Percentiles rank a stretch among this genome's conserved stretches.
These are phyloP conservation scores for Clitopilus passeckerianus DNA, from an alignment of 768 basidiomycete species.

Conservation along the genomic window DNA sequence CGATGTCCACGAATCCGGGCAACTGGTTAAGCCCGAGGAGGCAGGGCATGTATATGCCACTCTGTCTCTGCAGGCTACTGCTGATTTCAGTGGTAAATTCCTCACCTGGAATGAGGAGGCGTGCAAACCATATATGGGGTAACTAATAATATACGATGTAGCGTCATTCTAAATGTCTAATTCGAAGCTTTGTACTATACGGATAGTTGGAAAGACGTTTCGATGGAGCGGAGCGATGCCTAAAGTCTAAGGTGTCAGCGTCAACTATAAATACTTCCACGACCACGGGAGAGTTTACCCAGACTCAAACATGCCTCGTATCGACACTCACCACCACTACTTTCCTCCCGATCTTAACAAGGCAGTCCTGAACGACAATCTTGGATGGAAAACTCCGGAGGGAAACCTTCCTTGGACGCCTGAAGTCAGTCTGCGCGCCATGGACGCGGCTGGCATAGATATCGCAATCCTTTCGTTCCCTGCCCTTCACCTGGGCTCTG, in stretches of 20 bases:
- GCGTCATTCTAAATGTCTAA: not conserved
- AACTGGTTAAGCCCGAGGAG: slow-evolving; percentile 69
- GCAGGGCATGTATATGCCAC: slow-evolving; percentile 77
- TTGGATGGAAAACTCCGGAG: slow-evolving; percentile 60
- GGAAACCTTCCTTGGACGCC: slow-evolving; percentile 67
- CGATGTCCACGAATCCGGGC: slow-evolving; percentile 50
- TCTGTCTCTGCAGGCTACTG: slow-evolving; percentile 60
- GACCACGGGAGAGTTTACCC: not conserved
- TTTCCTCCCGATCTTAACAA: slow-evolving; percentile 55
- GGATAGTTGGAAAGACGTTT: not conserved
- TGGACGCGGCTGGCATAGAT: slow-evolving; percentile 56
- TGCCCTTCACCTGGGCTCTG: slow-evolving; percentile 36
- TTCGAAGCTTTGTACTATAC: not conserved
- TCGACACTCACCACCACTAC: slow-evolving; percentile 80
- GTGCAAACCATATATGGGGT: slow-evolving; percentile 40
- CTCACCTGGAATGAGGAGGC: slow-evolving; percentile 75
- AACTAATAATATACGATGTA: not conserved
- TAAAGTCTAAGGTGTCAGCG: not conserved
- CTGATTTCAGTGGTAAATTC: slow-evolving; percentile 68
- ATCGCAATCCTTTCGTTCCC: slow-evolving; percentile 66
- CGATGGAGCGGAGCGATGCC: not conserved
- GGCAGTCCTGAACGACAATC: slow-evolving; percentile 30
- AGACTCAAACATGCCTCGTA: slow-evolving; percentile 15
- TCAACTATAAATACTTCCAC: not conserved
- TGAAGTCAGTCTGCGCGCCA: slow-evolving; percentile 51